Evolutionary conservation across 225 moss, liverwort and hornwort genomes (phyloP), one percentile per base, ranked within the genome.

Genomic region (Pseudoscleropodium purum): DNA sequence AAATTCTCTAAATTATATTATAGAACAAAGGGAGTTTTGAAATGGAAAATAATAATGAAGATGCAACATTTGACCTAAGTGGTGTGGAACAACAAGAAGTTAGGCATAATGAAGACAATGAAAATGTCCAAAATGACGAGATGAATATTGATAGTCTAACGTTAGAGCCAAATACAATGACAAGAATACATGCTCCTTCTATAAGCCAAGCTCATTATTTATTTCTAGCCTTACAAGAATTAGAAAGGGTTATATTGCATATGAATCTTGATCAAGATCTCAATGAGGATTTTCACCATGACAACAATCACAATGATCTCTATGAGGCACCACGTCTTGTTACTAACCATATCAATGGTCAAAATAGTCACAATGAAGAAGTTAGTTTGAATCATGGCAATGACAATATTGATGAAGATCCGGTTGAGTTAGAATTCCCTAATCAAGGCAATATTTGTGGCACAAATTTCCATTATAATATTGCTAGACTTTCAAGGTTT

Each of bases 261-360:
- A 25, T 25, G 8, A 7, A 4, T 23, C 0, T 4, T 18, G 0
- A 15, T 75, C 4, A 0, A 19, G 11, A 75, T 18, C 7, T 49
- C 2, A 3, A 30, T 0, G 10, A 18, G 4, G 20, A 3, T n/a
- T 6, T 11, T 68, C 10, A 11, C 12, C 0, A 23, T 52, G 52
- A 52, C 52, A 52, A 52, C 1, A 3, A 73, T 47, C 3, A 18
- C 0, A 2, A 75, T 49, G 31, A 75, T 31, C 7, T 31, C 33
- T 33, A 20, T 51, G 2, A 49, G 0, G 7, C 13, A 52, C 52
- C 52, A 52, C 52, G 10, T 52, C 13, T 52, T 52, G 52, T 52
- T 52, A 52, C 13, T 52, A 13, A 52, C 11, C 13, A 52, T 52
- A 52, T 52, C 41, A 72, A 41, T 72, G 8, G 41, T 25, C 15